Evolutionary conservation across 768 basidiomycete genomes (phyloP).

Genomic region (Cantharellus cinnabarinus): DNA sequence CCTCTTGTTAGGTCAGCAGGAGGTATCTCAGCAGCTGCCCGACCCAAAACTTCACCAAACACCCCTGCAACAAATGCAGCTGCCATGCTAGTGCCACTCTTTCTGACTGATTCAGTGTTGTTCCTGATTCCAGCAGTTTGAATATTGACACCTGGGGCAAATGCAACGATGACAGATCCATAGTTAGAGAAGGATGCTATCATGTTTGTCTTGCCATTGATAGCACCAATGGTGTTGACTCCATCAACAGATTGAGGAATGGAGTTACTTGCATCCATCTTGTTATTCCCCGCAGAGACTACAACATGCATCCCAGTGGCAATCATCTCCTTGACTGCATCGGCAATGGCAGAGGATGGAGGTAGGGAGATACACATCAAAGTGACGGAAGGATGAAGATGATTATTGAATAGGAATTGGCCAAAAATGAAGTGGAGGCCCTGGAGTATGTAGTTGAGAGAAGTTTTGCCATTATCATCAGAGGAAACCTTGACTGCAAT

Average conservation of each 20-base stretch:
- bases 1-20: constrained; percentile 1
- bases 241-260: constrained; percentile 8
- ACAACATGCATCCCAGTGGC: constrained; percentile 6
- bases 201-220: neutral
- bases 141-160: constrained; percentile 5
- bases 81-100: constrained; percentile 4
- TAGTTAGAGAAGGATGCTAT: constrained; percentile 9
- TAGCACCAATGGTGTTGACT: constrained; percentile 10
- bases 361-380: constrained; percentile 21
- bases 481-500: constrained; percentile 26
- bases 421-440: constrained; percentile 18
- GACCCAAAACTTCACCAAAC: constrained; percentile 2
- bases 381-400: constrained; percentile 17
- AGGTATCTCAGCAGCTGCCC: neutral
- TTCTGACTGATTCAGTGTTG: neutral
- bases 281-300: constrained; percentile 9
- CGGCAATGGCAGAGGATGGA: constrained; percentile 14
- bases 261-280: constrained; percentile 6
- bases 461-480: constrained; percentile 15
- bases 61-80: constrained; percentile 5
- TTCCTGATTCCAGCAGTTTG: constrained; percentile 2
- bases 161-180: constrained; percentile 5
- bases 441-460: constrained; percentile 12
- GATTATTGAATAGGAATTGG: constrained; percentile 7
- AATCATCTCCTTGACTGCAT: constrained; percentile 13